A percentile compares a stretch with the other conserved stretches of the same genome.
Conservation (phyloP, 495 filamentous ascomycete species). For the Podospora conica region DNA sequence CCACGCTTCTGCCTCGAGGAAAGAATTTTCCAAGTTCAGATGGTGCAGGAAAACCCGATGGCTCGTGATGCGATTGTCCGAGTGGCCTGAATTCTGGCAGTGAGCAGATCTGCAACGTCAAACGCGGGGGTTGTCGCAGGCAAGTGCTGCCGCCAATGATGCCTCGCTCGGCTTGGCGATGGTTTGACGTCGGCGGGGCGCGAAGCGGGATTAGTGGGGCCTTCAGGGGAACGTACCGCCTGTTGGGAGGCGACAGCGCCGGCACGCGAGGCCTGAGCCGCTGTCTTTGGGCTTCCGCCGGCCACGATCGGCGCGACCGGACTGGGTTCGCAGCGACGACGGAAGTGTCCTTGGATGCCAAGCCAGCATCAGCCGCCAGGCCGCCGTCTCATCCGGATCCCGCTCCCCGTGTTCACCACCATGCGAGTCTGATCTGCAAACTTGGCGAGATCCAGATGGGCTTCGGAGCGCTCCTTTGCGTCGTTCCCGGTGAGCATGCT, state of each 20-base stretch:
- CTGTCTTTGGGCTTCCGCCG: neutral
- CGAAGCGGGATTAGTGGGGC: too few relatives aligned
- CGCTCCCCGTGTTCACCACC: neutral
- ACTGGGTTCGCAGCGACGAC: neutral
- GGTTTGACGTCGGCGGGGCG: neutral
- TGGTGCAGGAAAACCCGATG: neutral
- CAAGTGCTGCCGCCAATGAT: neutral
- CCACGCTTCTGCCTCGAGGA: neutral
- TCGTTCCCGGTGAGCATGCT: neutral
- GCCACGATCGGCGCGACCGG: neutral
- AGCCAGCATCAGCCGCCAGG: conserved; percentile 5
- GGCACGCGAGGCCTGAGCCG: neutral
- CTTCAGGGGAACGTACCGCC: neutral
- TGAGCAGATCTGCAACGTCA: neutral
- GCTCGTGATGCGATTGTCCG: neutral
- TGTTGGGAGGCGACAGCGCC: neutral
- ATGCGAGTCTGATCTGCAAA: conserved; percentile 3
- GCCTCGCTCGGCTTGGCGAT: neutral
- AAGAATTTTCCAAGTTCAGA: neutral
- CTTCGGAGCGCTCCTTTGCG: neutral
- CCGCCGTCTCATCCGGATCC: conserved; percentile 1
- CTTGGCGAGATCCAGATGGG: conserved; percentile 9
- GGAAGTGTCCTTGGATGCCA: neutral
- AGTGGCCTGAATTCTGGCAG: neutral
- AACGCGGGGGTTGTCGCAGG: neutral